Base-by-base conservation (phyloP, 257 asterid genomes). In the Solanum acaule region DNA sequence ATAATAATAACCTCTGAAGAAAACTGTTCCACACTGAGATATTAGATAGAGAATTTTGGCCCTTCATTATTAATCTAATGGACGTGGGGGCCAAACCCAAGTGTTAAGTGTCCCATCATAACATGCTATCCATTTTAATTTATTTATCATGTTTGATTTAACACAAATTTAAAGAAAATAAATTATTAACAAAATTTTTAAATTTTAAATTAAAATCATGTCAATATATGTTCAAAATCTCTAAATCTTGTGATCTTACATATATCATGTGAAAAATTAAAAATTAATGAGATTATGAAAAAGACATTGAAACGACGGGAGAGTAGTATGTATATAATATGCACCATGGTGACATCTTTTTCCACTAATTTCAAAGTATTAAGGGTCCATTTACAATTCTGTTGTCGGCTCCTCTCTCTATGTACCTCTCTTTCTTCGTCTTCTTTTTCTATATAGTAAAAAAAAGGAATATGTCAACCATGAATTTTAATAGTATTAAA, bases 211-310 rank as follows among this genome's bases (percentile, higher is more conserved):
- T 6, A 18, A 18, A 56, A 40, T 40, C 12, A 40, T 9, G 12
- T 40, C 44, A 40, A 40, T 40, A 4, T 40, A 40, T 9, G 0
- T 9, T 40, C 0, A 40, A 40, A 40, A 10, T 40, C 4, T 40
- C 12, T 40, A 40, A 40, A 10, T 40, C 44, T 40, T 40, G 12
- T 40, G 44, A 40, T 40, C 44, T 9, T 40, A 40, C 1, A 1
- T 4, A 8, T 4, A 2, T 2, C 0, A 8, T 0, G 1, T 22
- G 25, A 22, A 61, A 59, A 61, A 8, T 22, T 22, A 61, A 29
- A 29, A n/a, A n/a, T n/a, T n/a, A n/a, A n/a, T n/a, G n/a, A n/a
- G n/a, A n/a, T n/a, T 13, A 13, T 13, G 16, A 46, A 46, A 46
- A 46, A 46, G 59, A 46, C 8, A 4, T 46, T 46, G 59, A 46